phyloP scores from a whole-genome alignment of 164 flowering plant genomes.

The Piper longum region DNA sequence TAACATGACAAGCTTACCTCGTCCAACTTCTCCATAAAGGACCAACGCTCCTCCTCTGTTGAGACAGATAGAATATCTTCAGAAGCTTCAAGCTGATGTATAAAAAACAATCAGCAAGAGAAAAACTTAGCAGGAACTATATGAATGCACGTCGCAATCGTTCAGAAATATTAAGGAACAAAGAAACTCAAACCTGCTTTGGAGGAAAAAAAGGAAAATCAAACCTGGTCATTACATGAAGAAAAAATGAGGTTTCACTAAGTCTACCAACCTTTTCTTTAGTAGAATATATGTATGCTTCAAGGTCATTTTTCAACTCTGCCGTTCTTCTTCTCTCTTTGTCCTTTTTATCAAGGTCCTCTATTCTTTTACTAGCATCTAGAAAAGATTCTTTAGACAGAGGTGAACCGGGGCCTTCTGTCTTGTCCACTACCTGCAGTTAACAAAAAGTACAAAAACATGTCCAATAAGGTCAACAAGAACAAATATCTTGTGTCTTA shows the following conservation, averaged over 20 bases:
- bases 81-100: slow-evolving; percentile 63
- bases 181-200: neutral
- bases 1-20: slow-evolving; percentile 35
- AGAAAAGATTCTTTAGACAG: slow-evolving; percentile 54
- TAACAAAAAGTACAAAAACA: neutral
- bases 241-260: neutral
- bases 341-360: slow-evolving; percentile 68
- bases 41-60: slow-evolving; percentile 52
- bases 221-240: neutral
- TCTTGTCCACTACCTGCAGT: slow-evolving; percentile 62
- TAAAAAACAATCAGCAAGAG: neutral
- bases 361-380: slow-evolving; percentile 63
- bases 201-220: neutral
- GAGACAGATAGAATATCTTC: slow-evolving; percentile 51
- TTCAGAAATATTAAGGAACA: neutral
- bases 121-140: neutral
- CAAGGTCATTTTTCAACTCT: slow-evolving; percentile 86
- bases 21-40: slow-evolving; percentile 71
- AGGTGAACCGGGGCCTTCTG: slow-evolving; percentile 57
- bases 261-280: slow-evolving; percentile 61
- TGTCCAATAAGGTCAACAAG: neutral
- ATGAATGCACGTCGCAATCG: neutral
- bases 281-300: slow-evolving; percentile 83
- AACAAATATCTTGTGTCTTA: neutral
- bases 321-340: slow-evolving; percentile 87